These are phyloP conservation scores for Psidium guajava DNA, from an alignment of 345 rosid genomes.

Conservation along the genomic window DNA sequence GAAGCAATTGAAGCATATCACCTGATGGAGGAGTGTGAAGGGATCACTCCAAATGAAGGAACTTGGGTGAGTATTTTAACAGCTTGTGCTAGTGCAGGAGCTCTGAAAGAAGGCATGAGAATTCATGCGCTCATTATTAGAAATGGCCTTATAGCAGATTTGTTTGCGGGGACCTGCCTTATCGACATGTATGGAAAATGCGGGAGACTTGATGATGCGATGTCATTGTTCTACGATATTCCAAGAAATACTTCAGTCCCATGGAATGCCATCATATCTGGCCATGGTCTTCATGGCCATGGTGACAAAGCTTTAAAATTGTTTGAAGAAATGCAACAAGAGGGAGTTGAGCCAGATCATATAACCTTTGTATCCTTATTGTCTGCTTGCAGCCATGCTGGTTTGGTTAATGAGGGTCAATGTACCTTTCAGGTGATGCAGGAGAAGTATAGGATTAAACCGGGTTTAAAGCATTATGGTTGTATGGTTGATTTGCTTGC, in stretches of 20 bases:
- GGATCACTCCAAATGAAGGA: slow-evolving; percentile 2
- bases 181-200: slow-evolving; percentile 19
- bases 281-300: slow-evolving; percentile 38
- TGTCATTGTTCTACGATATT: slow-evolving; percentile 1
- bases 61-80: slow-evolving; percentile 8
- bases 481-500: slow-evolving; percentile 50
- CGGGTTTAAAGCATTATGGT: slow-evolving; percentile 30
- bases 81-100: slow-evolving; percentile 8
- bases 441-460: slow-evolving; percentile 12
- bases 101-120: slow-evolving; percentile 10
- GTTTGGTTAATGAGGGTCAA: slow-evolving; percentile 31
- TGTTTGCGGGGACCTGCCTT: slow-evolving; percentile 8
- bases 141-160: slow-evolving; percentile 1
- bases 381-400: slow-evolving; percentile 49
- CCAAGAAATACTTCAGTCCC: slow-evolving; percentile 12
- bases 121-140: slow-evolving; percentile 2
- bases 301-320: slow-evolving; percentile 23
- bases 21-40: neutral
- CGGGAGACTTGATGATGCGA: slow-evolving; percentile 6
- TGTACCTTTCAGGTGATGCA: slow-evolving; percentile 23
- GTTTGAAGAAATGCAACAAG: slow-evolving; percentile 25
- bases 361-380: slow-evolving; percentile 26
- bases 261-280: slow-evolving; percentile 38
- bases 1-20: neutral
- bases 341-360: slow-evolving; percentile 25